Conservation (phyloP, 345 rosid genomes). For the Ricinus communis region DNA sequence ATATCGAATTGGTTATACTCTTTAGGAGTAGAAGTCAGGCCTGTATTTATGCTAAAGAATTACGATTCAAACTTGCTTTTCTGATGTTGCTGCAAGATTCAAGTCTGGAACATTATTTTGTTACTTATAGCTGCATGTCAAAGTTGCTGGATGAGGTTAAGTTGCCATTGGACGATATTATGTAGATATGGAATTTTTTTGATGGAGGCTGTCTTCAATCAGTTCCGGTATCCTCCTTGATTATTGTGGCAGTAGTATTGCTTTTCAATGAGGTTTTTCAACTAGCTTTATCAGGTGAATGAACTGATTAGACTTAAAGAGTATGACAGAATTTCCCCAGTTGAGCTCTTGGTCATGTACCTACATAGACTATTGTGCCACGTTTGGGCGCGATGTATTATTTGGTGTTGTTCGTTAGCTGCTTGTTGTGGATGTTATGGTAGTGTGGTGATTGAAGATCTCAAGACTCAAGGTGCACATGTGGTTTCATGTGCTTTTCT, state of each 20-base stretch:
- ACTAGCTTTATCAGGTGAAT: background rate
- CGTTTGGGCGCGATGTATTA: background rate
- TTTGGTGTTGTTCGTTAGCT: background rate
- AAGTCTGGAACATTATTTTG: background rate
- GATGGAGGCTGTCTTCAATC: slow-evolving; percentile 6
- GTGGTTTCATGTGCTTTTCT: background rate
- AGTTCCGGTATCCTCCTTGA: background rate
- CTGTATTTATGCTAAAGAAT: background rate
- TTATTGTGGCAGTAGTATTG: background rate
- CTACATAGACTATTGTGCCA: background rate
- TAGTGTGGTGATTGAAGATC: background rate
- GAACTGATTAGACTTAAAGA: background rate
- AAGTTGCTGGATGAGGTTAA: background rate
- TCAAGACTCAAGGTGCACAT: background rate
- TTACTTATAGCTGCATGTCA: slow-evolving; percentile 1
- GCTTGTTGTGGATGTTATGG: background rate
- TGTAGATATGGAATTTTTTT: slow-evolving; percentile 1
- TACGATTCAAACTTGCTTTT: background rate
- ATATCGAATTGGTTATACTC: slow-evolving; percentile 1
- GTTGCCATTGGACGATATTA: background rate
- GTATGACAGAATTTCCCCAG: background rate
- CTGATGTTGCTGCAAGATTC: background rate
- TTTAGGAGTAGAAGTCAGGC: slow-evolving; percentile 9
- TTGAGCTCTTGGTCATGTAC: background rate
- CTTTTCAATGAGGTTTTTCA: background rate